These are phyloP conservation scores for Entophlyctis luteolus DNA, from an alignment of 192 early-diverging fungal species.

Conservation along the genomic window DNA sequence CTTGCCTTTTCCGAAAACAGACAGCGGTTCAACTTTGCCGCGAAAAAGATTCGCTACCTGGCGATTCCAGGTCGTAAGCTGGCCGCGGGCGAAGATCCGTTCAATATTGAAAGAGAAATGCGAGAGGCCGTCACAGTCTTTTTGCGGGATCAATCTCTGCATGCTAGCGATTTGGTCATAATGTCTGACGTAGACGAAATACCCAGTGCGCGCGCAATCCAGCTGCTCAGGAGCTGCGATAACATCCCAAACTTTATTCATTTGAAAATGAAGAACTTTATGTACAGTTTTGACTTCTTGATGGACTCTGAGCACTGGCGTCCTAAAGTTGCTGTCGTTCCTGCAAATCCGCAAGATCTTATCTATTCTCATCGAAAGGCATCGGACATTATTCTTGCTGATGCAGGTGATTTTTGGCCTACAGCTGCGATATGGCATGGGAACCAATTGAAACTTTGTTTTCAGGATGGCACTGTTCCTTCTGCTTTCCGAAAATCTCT, in stretches of 20 bases:
- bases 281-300: constrained; percentile 64
- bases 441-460: neutral
- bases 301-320: constrained; percentile 46
- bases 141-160: constrained; percentile 26
- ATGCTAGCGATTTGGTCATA: constrained; percentile 45
- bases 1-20: constrained; percentile 42
- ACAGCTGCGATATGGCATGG: neutral
- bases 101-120: constrained; percentile 46
- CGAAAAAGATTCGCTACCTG: constrained; percentile 50
- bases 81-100: constrained; percentile 36
- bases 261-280: constrained; percentile 47
- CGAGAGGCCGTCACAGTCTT: constrained; percentile 41
- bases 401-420: constrained; percentile 34
- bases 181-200: constrained; percentile 65
- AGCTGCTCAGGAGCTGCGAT: constrained; percentile 42
- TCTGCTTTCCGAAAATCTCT: constrained; percentile 52
- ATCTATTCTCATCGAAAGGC: constrained; percentile 40
- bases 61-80: constrained; percentile 21
- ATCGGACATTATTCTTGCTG: constrained; percentile 41
- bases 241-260: constrained; percentile 47
- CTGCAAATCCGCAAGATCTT: neutral
- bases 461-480: constrained; percentile 60
- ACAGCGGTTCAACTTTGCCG: constrained; percentile 52
- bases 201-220: constrained; percentile 38
- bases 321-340: constrained; percentile 40